Evolutionary conservation across 257 asterid genomes (phyloP), one percentile per base, ranked within the genome.

Genomic region (Gardenia jasminoides): DNA sequence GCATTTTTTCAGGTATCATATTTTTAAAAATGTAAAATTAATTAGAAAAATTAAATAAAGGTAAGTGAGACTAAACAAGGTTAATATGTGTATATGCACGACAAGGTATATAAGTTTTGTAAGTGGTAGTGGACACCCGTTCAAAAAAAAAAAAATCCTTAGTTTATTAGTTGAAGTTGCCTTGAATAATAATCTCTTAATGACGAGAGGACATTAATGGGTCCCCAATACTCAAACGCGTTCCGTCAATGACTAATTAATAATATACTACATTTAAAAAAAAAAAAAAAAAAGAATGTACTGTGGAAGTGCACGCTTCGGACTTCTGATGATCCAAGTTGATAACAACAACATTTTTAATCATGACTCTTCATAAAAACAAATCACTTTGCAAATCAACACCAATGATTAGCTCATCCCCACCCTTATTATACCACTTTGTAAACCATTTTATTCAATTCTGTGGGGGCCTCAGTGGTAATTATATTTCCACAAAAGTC

Each of bases 351-450:
- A 36, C 41, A 36, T 36, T 36, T 36, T 36, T 30, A 58, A 77
- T 77, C 2, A 24, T 66, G 66, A 8, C 33, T 7, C 54, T 48
- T 7, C 36, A 16, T 52, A 56, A 43, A 43, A 47, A 66, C n/a
- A 52, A 48, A 8, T 19, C 9, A 39, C 15, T 43, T 69, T 15
- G 31, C 28, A 77, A 67, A 6, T 11, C 31, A 71, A 79, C 39
- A 67, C 74, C 20, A 79, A 79, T 79, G 67, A 79, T 79, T 79
- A 46, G 78, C 22, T 48, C 68, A 79, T 13, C 78, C 78, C 78
- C 31, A 9, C 26, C 11, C 10, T 24, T 5, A 12, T 24, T 5
- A 12, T 33, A 30, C 4, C 1, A 65, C 70, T 30, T 65, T 26
- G 43, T 30, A 65, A 65, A 16, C 24, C 31, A 24, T n/a, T 59